phyloP scores from a whole-genome alignment of 1,139 yeast genomes.

The Lodderomyces pseudojiufengensis region DNA sequence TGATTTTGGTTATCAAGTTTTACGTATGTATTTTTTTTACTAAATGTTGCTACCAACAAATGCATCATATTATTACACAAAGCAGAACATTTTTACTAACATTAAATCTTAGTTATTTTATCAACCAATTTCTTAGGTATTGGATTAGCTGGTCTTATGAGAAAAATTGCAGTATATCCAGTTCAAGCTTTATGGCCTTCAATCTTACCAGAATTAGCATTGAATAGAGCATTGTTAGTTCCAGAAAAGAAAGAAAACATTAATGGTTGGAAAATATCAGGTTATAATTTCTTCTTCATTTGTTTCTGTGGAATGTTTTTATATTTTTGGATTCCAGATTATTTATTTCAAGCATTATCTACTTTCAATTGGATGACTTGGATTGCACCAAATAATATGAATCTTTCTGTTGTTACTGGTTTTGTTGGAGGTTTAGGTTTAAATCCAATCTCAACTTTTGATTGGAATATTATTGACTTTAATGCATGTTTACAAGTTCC shows the following conservation, averaged over 20 bases:
- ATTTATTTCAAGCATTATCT: constrained; percentile 28
- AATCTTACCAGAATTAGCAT: constrained; percentile 52
- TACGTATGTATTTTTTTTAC: background rate
- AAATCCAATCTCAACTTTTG: constrained; percentile 55
- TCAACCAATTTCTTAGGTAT: constrained; percentile 61
- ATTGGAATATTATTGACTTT: constrained; percentile 38
- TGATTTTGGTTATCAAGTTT: constrained; percentile 46
- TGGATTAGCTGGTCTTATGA: constrained; percentile 60
- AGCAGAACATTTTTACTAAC: no score
- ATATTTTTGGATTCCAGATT: constrained; percentile 36
- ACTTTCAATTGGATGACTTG: constrained; percentile 38
- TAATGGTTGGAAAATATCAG: constrained; percentile 35
- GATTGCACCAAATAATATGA: constrained; percentile 30
- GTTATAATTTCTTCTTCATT: constrained; percentile 28
- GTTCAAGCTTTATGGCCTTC: constrained; percentile 56
- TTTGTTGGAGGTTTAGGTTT: constrained; percentile 51
- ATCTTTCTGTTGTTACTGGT: constrained; percentile 57
- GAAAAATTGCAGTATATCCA: constrained; percentile 59
- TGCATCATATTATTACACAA: no score
- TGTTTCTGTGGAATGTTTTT: constrained; percentile 22
- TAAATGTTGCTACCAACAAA: no score
- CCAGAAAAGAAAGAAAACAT: constrained; percentile 40
- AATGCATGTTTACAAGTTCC: constrained; percentile 36
- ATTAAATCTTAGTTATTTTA: constrained; percentile 31
- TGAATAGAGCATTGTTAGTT: constrained; percentile 49